A percentile compares a stretch with the other conserved stretches of the same genome.
Evolutionary conservation across 805 yeast genomes (phyloP).

Genomic region (Cyberlindnera suaveolens): DNA sequence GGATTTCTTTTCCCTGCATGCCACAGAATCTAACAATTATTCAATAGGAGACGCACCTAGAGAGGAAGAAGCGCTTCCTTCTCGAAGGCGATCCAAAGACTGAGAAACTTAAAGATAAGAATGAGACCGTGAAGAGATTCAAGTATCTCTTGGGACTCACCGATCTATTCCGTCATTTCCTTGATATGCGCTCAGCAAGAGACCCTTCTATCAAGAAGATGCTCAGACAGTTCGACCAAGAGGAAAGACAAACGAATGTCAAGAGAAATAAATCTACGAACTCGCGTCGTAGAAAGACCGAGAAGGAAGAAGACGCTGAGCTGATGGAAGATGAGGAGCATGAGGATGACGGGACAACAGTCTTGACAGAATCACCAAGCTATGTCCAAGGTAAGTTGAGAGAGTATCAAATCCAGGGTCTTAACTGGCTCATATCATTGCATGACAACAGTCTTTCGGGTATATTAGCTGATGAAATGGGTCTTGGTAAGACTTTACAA

Average conservation of each 20-base stretch:
- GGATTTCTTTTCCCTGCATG: not conserved
- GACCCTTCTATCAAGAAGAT: constrained; percentile 65
- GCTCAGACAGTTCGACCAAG: constrained; percentile 49
- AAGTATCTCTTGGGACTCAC: constrained; percentile 76
- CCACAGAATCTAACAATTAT: not conserved
- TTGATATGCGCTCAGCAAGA: constrained; percentile 72
- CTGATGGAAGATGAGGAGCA: constrained; percentile 75
- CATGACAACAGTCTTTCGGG: constrained; percentile 89
- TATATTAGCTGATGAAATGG: constrained; percentile 97
- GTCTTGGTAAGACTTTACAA: constrained; percentile 92
- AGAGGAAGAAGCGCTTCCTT: constrained; percentile 43
- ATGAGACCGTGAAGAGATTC: constrained; percentile 73
- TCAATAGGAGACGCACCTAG: constrained; percentile 24
- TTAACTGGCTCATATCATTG: constrained; percentile 87
- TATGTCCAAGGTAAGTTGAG: constrained; percentile 73
- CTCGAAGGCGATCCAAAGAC: constrained; percentile 49
- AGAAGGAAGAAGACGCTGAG: constrained; percentile 94
- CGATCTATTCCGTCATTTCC: constrained; percentile 82
- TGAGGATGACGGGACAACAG: constrained; percentile 58
- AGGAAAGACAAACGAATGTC: constrained; percentile 32
- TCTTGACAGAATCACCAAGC: constrained; percentile 81
- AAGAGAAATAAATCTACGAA: constrained; percentile 11
- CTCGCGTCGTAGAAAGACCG: constrained; percentile 75
- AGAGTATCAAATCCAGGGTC: constrained; percentile 91
- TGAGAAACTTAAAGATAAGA: constrained; percentile 49